Evolutionary conservation across 495 filamentous ascomycete genomes (phyloP).

Genomic region (Penicillium verhagenii): DNA sequence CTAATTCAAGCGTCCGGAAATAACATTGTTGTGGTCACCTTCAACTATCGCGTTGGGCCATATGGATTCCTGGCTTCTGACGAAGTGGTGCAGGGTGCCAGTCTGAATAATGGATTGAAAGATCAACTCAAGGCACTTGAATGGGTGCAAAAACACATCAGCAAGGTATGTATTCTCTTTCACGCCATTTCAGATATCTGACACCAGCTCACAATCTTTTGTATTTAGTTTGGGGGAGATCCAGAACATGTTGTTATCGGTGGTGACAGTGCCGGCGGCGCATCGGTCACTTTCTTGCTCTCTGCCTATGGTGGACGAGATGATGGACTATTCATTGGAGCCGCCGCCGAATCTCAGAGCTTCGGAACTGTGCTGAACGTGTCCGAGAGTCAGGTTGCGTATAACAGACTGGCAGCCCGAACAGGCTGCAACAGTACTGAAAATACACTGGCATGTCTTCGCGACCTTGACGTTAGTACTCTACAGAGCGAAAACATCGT

Average conservation of each 20-base stretch:
- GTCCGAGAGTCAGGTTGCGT: slow-evolving; percentile 61
- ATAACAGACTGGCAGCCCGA: slow-evolving; percentile 57
- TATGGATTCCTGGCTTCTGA: slow-evolving; percentile 70
- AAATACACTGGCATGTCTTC: slow-evolving; percentile 59
- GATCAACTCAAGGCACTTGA: slow-evolving; percentile 66
- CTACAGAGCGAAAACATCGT: slow-evolving; percentile 55
- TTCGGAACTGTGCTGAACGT: slow-evolving; percentile 61
- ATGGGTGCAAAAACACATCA: slow-evolving; percentile 69
- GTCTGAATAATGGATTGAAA: slow-evolving; percentile 68
- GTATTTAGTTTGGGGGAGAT: slow-evolving; percentile 65
- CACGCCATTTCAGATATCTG: too few species aligned
- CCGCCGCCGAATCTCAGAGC: slow-evolving; percentile 63
- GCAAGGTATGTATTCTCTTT: slow-evolving; percentile 48
- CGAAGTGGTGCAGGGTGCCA: slow-evolving; percentile 51
- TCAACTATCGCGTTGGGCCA: slow-evolving; percentile 77
- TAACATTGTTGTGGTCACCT: slow-evolving; percentile 67
- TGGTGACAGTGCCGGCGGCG: slow-evolving; percentile 71
- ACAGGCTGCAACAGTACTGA: slow-evolving; percentile 48
- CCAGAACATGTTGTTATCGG: slow-evolving; percentile 68
- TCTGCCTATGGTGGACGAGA: slow-evolving; percentile 59
- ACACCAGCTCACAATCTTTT: not conserved
- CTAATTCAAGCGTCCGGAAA: slow-evolving; percentile 58
- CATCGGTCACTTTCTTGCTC: slow-evolving; percentile 64
- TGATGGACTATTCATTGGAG: slow-evolving; percentile 59
- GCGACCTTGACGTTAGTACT: slow-evolving; percentile 42